These are phyloP conservation scores for Parmelia sp. DNA, from an alignment of 495 filamentous ascomycete genomes.

Conservation along the genomic window DNA sequence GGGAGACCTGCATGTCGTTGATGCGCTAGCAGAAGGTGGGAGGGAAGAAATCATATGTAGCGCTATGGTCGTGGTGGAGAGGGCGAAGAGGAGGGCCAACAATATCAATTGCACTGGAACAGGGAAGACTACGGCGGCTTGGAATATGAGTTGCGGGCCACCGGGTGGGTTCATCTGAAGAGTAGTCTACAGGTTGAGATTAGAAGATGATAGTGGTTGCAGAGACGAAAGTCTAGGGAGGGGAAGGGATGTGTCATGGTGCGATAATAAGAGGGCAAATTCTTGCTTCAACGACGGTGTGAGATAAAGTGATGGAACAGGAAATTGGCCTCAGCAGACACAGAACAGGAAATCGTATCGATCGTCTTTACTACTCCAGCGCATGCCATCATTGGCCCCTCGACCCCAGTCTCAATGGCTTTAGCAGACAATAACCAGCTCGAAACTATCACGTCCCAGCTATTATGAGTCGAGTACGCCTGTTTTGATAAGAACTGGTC, in stretches of 20 bases:
- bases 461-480: background rate
- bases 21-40: background rate
- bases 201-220: background rate
- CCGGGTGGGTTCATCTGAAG: background rate
- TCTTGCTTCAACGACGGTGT: background rate
- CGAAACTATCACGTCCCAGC: background rate
- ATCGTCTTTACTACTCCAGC: background rate
- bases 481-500: background rate
- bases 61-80: conserved; percentile 14
- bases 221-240: background rate
- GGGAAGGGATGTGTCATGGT: background rate
- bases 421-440: background rate
- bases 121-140: background rate
- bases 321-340: background rate
- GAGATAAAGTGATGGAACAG: background rate
- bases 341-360: background rate
- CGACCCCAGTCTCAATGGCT: background rate
- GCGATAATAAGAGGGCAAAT: background rate
- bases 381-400: background rate
- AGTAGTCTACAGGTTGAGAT: background rate
- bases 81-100: conserved; percentile 15
- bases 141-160: background rate
- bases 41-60: conserved; percentile 16
- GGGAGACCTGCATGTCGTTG: conserved; percentile 15
- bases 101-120: background rate